Percentiles rank a stretch among this genome's conserved stretches.
phyloP scores from a whole-genome alignment of 116 monocot species.

The Iris pallida region DNA sequence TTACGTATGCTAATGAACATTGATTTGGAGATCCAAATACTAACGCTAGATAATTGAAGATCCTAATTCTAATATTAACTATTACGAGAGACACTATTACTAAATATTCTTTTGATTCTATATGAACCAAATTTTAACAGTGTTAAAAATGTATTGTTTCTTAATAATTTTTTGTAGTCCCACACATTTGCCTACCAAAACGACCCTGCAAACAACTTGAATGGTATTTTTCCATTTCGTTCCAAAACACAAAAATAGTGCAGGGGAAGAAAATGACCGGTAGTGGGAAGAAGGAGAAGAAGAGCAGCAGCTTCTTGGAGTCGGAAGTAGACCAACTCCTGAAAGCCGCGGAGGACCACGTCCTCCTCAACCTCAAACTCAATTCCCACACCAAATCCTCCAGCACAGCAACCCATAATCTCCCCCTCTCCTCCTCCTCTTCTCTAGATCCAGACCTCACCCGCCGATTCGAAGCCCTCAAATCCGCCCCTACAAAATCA shows the following conservation, averaged over 20 bases:
- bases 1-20: no score
- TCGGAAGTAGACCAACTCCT: conserved; percentile 68
- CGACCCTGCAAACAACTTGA: no score
- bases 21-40: no score
- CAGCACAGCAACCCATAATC: conserved; percentile 25
- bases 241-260: background rate
- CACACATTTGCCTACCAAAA: no score
- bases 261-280: conserved; percentile 3
- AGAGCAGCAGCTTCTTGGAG: background rate
- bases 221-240: no score
- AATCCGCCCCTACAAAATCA: conserved; percentile 18
- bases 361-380: conserved; percentile 51
- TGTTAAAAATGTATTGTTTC: no score
- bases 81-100: no score
- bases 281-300: background rate
- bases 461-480: conserved; percentile 73
- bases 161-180: no score
- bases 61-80: no score
- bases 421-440: conserved; percentile 3
- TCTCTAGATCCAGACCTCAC: conserved; percentile 45
- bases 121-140: no score
- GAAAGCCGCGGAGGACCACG: conserved; percentile 61
- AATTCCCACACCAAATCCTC: conserved; percentile 37
- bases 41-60: no score
- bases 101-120: no score